phyloP scores from a whole-genome alignment of 2,329 filamentous ascomycete genomes.

The Verticillium longisporum region DNA sequence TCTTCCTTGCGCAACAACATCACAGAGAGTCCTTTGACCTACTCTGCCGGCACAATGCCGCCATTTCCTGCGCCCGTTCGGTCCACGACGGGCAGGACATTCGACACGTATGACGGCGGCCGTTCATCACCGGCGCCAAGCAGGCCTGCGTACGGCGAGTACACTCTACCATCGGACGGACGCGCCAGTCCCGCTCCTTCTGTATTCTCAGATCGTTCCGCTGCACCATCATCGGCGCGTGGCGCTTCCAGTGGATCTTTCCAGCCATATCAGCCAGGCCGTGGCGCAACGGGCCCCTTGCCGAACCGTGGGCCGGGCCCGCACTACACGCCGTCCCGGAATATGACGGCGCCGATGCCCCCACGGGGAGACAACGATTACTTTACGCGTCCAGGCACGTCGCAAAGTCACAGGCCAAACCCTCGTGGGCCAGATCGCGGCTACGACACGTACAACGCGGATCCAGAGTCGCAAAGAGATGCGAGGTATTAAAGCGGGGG shows the following conservation, averaged over 20 bases:
- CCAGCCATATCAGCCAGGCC: constrained; percentile 20
- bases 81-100: constrained; percentile 22
- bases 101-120: constrained; percentile 19
- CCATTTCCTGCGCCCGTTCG: constrained; percentile 24
- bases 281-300: constrained; percentile 33
- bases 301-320: constrained; percentile 24
- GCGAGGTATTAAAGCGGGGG: constrained; percentile 16
- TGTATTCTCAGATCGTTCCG: constrained; percentile 15
- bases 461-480: constrained; percentile 24
- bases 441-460: constrained; percentile 22
- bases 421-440: constrained; percentile 14
- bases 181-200: constrained; percentile 26
- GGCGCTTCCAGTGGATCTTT: constrained; percentile 9
- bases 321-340: constrained; percentile 32
- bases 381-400: constrained; percentile 18
- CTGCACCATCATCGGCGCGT: constrained; percentile 11
- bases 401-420: constrained; percentile 13
- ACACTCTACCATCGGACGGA: constrained; percentile 16
- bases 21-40: constrained; percentile 21
- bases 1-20: constrained; percentile 12
- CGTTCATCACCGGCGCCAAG: constrained; percentile 5
- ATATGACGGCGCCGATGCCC: constrained; percentile 36
- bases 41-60: constrained; percentile 18
- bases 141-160: constrained; percentile 2
- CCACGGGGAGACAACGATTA: constrained; percentile 20